A percentile compares a stretch with the other conserved stretches of the same genome.
These are phyloP conservation scores for Sinapis alba DNA, from an alignment of 441 rosid species.

Conservation along the genomic window DNA sequence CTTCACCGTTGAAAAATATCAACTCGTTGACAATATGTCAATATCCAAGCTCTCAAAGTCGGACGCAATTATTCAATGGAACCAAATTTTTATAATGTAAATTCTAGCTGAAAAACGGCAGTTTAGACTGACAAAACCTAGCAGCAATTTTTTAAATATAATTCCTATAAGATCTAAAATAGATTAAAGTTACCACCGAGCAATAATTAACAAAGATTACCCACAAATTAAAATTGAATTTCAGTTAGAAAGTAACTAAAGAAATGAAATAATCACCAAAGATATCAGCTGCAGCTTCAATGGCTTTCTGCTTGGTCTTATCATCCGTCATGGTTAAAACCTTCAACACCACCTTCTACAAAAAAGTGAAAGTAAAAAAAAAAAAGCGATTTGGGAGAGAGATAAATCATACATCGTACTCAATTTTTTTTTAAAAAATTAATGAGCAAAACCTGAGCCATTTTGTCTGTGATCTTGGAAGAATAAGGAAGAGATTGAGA, in stretches of 20 bases:
- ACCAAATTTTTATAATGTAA: not conserved
- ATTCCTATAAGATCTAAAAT: not conserved
- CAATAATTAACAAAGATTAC: not conserved
- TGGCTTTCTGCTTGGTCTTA: slow-evolving; percentile 86
- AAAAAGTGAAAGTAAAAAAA: not conserved
- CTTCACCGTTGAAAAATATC: not conserved
- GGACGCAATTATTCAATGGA: not conserved
- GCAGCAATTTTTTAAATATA: not conserved
- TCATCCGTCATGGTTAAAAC: slow-evolving; percentile 94
- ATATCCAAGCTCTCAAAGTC: not conserved
- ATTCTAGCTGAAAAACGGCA: not conserved
- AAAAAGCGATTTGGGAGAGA: not conserved
- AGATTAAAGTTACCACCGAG: not conserved
- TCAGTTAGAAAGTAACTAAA: not conserved
- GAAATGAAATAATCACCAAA: slow-evolving; percentile 48
- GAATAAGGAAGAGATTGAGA: slow-evolving; percentile 20
- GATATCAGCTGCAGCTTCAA: slow-evolving; percentile 90
- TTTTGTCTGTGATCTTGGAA: slow-evolving; percentile 32
- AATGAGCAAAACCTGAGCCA: slow-evolving; percentile 65
- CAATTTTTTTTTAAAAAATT: not conserved
- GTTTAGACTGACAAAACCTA: not conserved
- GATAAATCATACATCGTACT: slow-evolving; percentile 8
- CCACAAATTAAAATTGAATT: not conserved
- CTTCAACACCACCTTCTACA: slow-evolving; percentile 78
- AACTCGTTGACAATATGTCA: slow-evolving; percentile 16